phyloP scores from a whole-genome alignment of 257 asterid species.

The Anisodus acutangulus region DNA sequence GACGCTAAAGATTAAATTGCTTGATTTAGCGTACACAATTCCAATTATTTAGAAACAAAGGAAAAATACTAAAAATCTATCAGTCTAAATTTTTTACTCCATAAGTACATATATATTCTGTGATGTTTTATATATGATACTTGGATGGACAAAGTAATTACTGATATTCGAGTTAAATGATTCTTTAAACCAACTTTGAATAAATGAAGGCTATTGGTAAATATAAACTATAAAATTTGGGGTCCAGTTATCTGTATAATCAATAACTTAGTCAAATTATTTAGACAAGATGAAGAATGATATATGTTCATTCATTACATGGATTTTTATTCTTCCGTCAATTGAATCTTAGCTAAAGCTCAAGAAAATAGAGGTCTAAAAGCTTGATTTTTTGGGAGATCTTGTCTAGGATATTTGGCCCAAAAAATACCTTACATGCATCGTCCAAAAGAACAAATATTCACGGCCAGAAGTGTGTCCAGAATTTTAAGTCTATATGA shows the following conservation, averaged over 20 bases:
- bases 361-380: constrained; percentile 7
- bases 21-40: too few relatives aligned
- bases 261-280: not conserved
- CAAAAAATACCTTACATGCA: constrained; percentile 26
- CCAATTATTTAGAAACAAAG: not conserved
- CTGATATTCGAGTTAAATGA: not conserved
- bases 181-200: not conserved
- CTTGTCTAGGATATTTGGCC: not conserved
- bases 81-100: too few relatives aligned
- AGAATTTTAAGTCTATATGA: too few relatives aligned
- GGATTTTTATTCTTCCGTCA: constrained; percentile 18
- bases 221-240: not conserved
- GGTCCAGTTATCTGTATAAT: not conserved
- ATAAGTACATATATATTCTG: not conserved
- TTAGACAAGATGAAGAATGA: not conserved
- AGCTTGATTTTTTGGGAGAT: constrained; percentile 32
- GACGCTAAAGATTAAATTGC: too few relatives aligned
- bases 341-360: constrained; percentile 14
- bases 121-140: not conserved
- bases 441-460: not conserved
- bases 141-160: not conserved
- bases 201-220: not conserved
- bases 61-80: too few relatives aligned
- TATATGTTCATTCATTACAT: not conserved
- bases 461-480: too few relatives aligned